Evolutionary conservation across 371 early-diverging fungal genomes (phyloP), one percentile per base, ranked within the genome.

Genomic region (Syncephalastrum sp.): DNA sequence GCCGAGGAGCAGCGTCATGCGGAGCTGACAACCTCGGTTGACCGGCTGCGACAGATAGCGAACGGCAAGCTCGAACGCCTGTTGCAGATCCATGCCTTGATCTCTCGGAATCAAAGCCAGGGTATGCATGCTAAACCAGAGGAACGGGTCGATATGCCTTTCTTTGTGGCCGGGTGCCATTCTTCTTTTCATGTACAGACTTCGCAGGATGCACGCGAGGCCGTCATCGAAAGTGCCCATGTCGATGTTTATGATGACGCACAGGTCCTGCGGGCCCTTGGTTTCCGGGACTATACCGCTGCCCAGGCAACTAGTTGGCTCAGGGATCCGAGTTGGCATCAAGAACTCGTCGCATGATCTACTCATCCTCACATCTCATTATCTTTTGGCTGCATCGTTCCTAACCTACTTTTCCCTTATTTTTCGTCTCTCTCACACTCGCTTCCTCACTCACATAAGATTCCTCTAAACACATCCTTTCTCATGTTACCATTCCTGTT

Each of bases 1-100:
- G 38, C 50, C 13, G 59, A 63, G 55, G 64, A 63, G 42, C 41
- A 45, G 43, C 50, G 55, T 42, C 50, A 61, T 12, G 50, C 48
- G 10, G 33, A 50, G 38, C 55, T 61, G 5, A 44, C 42, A 15
- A 27, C 27, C 14, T 23, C 50, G 25, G 45, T 50, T 25, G 41
- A 61, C 10, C 55, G 47, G 41, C 50, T 55, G 51, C 50, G 48
- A 8, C 19, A 23, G 33, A 44, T 27, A 42, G 41, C 55, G 3
- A 27, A 38, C n/a, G 17, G 46, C 38, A 61, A 53, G 38, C 33
- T 61, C 17, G 52, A 54, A 13, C 42, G 44, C 14, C 52, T 50
- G 14, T 47, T 61, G 25, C 61, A 44, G 23, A 33, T 55, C 23
- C 43, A 38, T 45, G n/a, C 48, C 8, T 51, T 61, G n/a, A 23